Percentiles rank a stretch among this genome's conserved stretches.
Evolutionary conservation across 1,284 basidiomycete species (phyloP).

Genomic region (Ceratobasidium sp.): DNA sequence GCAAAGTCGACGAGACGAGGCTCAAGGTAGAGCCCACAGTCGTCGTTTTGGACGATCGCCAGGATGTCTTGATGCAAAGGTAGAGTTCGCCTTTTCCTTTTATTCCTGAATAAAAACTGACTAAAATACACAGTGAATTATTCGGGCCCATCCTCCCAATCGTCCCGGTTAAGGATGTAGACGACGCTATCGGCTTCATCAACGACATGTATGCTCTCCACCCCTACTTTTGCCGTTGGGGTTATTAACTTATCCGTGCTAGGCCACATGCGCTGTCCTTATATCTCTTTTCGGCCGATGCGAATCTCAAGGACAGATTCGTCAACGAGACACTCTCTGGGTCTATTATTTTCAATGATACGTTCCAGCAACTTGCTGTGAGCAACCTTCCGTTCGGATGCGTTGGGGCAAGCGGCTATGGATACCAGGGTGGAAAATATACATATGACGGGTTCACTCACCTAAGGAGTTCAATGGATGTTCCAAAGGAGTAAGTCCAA

Average conservation of each 20-base stretch:
- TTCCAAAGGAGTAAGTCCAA: conserved; percentile 37
- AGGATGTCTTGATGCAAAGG: conserved; percentile 41
- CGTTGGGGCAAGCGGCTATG: conserved; percentile 41
- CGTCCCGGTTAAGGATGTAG: conserved; percentile 40
- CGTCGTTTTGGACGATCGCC: conserved; percentile 32
- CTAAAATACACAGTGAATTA: conserved; percentile 31
- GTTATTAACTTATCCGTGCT: background rate
- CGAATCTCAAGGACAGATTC: conserved; percentile 39
- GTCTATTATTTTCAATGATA: conserved; percentile 42
- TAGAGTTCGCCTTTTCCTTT: background rate
- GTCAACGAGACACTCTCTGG: conserved; percentile 39
- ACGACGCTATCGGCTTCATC: conserved; percentile 41
- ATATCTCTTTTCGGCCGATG: conserved; percentile 41
- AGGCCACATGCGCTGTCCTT: conserved; percentile 39
- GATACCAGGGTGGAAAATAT: conserved; percentile 39
- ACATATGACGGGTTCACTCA: conserved; percentile 39
- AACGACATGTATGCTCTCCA: conserved; percentile 30
- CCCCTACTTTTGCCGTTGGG: background rate
- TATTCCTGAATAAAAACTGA: background rate
- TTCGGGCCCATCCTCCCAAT: conserved; percentile 42
- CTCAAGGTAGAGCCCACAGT: conserved; percentile 41
- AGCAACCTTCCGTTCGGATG: conserved; percentile 43
- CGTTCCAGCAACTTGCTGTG: conserved; percentile 41
- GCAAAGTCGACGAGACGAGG: conserved; percentile 35
- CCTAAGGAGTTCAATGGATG: conserved; percentile 39